phyloP scores from a whole-genome alignment of 331 rosid genomes.

The Pyrus hybrid region DNA sequence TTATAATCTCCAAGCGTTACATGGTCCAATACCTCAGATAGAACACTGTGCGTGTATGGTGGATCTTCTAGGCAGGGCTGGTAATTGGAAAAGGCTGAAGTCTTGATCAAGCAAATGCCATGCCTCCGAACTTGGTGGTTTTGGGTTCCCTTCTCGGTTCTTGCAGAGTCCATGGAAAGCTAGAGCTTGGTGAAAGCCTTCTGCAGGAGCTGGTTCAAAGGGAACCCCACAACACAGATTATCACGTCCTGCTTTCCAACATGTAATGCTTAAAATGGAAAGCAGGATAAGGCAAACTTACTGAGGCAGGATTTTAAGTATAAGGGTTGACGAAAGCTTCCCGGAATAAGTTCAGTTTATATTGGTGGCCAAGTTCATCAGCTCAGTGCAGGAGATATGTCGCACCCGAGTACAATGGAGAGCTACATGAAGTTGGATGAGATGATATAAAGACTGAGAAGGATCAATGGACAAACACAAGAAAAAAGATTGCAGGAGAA shows the following conservation, averaged over 20 bases:
- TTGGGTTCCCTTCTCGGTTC: constrained; percentile 66
- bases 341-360: constrained; percentile 61
- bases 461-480: too few species aligned
- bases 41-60: constrained; percentile 80
- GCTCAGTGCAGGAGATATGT: constrained; percentile 67
- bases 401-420: constrained; percentile 32
- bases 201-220: constrained; percentile 22
- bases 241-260: constrained; percentile 53
- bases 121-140: constrained; percentile 64
- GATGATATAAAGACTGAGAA: constrained; percentile 47
- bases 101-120: constrained; percentile 36
- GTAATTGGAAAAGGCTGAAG: constrained; percentile 50
- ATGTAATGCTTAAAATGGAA: constrained; percentile 58
- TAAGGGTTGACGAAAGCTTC: constrained; percentile 54
- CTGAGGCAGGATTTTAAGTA: constrained; percentile 42
- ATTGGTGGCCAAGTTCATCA: constrained; percentile 47
- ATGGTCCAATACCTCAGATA: constrained; percentile 28
- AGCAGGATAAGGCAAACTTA: constrained; percentile 43
- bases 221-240: constrained; percentile 26
- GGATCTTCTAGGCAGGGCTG: constrained; percentile 69
- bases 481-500: constrained; percentile 32
- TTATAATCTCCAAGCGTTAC: constrained; percentile 37
- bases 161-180: constrained; percentile 46
- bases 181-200: constrained; percentile 27
- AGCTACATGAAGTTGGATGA: constrained; percentile 47